A percentile compares a stretch with the other conserved stretches of the same genome.
Evolutionary conservation across 371 early-diverging fungal genomes (phyloP).

Genomic region (Rhizomucor pusillus): DNA sequence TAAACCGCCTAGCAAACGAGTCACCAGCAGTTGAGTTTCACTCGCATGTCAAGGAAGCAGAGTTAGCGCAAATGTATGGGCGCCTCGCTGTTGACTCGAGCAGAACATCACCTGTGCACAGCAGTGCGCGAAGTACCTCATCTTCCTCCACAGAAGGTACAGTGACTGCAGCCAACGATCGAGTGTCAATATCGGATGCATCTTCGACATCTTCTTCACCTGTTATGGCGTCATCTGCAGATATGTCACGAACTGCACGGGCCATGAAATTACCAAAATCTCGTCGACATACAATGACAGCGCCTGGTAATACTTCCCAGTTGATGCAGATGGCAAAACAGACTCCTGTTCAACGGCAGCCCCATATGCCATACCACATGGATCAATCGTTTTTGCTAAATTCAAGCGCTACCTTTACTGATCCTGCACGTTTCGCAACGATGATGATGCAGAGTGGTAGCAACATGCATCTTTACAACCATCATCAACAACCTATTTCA

Average conservation of each 20-base stretch:
- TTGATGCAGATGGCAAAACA: conserved; percentile 11
- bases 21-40: conserved; percentile 37
- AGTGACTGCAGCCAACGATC: background rate
- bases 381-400: conserved; percentile 14
- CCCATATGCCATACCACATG: background rate
- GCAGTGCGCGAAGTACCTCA: background rate
- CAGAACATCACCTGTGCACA: conserved; percentile 2
- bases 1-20: conserved; percentile 26
- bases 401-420: conserved; percentile 19
- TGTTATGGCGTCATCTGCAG: conserved; percentile 7
- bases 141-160: conserved; percentile 7
- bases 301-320: conserved; percentile 4
- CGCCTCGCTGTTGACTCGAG: conserved; percentile 17
- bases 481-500: conserved; percentile 19
- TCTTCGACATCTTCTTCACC: conserved; percentile 26
- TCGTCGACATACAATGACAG: conserved; percentile 15
- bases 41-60: conserved; percentile 22
- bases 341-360: conserved; percentile 2
- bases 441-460: conserved; percentile 15
- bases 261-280: conserved; percentile 8
- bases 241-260: conserved; percentile 5
- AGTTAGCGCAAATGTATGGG: conserved; percentile 26
- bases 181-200: conserved; percentile 10
- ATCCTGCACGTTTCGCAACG: conserved; percentile 17
- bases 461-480: conserved; percentile 16